Conservation (phyloP, 2,329 filamentous ascomycete genomes). For the Diplodia intermedia region DNA sequence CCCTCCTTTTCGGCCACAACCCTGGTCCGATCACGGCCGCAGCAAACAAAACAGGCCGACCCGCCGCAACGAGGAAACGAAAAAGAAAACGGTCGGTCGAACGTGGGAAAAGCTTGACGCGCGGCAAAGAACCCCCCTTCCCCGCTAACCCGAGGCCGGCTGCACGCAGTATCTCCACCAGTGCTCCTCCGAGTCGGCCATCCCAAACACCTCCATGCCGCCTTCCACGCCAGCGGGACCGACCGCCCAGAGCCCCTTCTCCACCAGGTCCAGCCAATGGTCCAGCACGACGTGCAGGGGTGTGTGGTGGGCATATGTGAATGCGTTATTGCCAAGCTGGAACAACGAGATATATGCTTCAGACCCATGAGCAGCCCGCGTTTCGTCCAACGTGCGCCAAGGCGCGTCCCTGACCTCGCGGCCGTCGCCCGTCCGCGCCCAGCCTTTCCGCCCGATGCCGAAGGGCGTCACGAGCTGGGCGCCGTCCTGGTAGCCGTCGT, state of each 20-base stretch:
- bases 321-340: constrained; percentile 22
- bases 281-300: background rate
- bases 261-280: constrained; percentile 15
- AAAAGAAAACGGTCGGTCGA: background rate
- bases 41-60: constrained; percentile 1
- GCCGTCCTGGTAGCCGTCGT: constrained; percentile 3
- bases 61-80: background rate
- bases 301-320: background rate
- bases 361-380: background rate
- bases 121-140: background rate
- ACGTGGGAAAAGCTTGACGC: background rate
- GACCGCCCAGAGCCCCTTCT: constrained; percentile 13
- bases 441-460: background rate
- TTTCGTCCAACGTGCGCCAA: background rate
- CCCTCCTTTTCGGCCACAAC: background rate
- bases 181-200: constrained; percentile 11
- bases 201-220: constrained; percentile 15
- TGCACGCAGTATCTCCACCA: constrained; percentile 30
- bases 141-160: background rate
- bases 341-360: constrained; percentile 3
- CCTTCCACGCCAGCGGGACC: constrained; percentile 8
- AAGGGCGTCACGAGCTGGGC: constrained; percentile 22
- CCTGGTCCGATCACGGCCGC: constrained; percentile 10
- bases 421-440: background rate
- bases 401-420: background rate